Evolutionary conservation across 257 asterid species (phyloP).

Genomic region (Eucommia ulmoides): DNA sequence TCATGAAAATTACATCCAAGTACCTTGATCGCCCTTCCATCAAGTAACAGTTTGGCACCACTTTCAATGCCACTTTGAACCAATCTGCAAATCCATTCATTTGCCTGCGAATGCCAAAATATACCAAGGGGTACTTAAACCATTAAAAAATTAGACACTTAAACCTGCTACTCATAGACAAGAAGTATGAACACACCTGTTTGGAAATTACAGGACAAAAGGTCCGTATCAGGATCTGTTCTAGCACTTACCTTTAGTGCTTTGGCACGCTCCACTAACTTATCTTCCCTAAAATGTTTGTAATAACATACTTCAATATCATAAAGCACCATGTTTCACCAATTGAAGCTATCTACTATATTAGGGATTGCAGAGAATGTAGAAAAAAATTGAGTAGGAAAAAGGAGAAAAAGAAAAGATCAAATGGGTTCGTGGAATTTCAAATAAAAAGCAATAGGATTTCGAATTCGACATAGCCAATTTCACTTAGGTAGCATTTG

Average conservation of each 20-base stretch:
- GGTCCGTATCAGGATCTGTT: constrained; percentile 93
- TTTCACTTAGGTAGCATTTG: no score
- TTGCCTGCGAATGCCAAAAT: constrained; percentile 44
- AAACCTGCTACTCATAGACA: background rate
- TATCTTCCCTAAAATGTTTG: constrained; percentile 92
- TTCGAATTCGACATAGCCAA: no score
- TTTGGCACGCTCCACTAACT: constrained; percentile 78
- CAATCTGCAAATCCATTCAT: constrained; percentile 73
- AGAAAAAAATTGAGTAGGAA: no score
- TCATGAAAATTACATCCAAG: background rate
- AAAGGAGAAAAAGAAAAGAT: no score
- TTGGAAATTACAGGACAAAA: constrained; percentile 93
- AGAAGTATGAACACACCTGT: constrained; percentile 44
- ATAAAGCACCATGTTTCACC: no score
- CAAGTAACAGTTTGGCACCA: constrained; percentile 85
- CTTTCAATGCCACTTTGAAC: constrained; percentile 74
- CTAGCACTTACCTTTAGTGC: constrained; percentile 85
- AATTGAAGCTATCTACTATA: no score
- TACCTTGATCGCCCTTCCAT: constrained; percentile 89
- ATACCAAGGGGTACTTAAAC: constrained; percentile 2
- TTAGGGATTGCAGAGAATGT: no score
- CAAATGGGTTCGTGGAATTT: no score
- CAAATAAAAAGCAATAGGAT: no score
- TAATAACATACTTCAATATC: no score
- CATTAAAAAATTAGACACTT: background rate